Conservation (phyloP, 495 filamentous ascomycete species). For the Trichoderma gamsii region DNA sequence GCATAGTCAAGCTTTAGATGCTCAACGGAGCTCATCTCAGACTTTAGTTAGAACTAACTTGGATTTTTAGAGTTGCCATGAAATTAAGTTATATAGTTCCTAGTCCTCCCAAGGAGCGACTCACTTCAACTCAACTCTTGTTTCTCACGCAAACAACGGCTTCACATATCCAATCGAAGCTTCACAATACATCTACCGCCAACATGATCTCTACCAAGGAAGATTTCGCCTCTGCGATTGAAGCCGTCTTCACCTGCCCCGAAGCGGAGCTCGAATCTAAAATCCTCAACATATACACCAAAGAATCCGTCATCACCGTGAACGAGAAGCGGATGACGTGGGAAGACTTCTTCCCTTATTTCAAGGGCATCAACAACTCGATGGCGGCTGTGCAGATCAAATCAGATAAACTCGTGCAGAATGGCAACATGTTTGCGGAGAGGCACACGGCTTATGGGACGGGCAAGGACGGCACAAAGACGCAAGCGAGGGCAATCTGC, state of each 20-base stretch:
- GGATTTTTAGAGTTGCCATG: no score
- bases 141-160: neutral
- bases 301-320: neutral
- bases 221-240: neutral
- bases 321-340: neutral
- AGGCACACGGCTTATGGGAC: neutral
- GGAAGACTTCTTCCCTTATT: neutral
- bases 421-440: constrained; percentile 2
- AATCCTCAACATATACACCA: neutral
- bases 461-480: neutral
- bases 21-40: no score
- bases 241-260: neutral
- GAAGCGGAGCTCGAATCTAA: neutral
- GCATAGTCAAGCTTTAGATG: no score
- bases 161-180: neutral
- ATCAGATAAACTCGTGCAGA: neutral
- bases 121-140: no score
- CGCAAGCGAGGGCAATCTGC: neutral
- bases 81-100: no score
- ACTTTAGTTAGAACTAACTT: no score
- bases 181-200: neutral
- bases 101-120: neutral
- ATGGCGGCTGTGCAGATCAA: neutral
- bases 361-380: neutral
- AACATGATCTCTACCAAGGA: neutral